Percentiles rank a stretch among this genome's conserved stretches.
These are phyloP conservation scores for Candida quercuum DNA, from an alignment of 805 yeast genomes.

Conservation along the genomic window DNA sequence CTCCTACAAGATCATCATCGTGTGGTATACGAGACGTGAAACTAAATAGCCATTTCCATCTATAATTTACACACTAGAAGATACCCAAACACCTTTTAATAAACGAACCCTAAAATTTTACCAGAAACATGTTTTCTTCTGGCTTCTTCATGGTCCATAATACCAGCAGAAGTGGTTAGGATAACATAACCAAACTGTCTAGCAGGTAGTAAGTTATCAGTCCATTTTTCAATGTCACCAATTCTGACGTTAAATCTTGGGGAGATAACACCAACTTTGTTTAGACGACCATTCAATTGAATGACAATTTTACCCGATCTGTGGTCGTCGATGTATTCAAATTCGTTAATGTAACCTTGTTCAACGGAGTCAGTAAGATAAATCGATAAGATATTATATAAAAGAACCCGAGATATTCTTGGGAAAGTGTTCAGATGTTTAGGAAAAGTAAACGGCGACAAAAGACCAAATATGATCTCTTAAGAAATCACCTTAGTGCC, in stretches of 20 bases:
- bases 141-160: constrained; percentile 99
- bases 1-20: no score
- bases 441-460: constrained; percentile 32
- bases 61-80: no score
- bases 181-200: constrained; percentile 98
- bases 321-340: constrained; percentile 98
- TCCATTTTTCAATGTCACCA: constrained; percentile 96
- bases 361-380: no score
- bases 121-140: constrained; percentile 99
- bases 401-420: no score
- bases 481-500: constrained; percentile 15
- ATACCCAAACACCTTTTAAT: no score
- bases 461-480: constrained; percentile 3
- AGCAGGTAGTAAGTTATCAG: constrained; percentile 96
- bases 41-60: no score
- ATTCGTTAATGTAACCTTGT: constrained; percentile 98
- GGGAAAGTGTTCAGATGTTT: constrained; percentile 20
- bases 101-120: constrained; percentile 96
- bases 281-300: constrained; percentile 95
- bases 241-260: constrained; percentile 98
- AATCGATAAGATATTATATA: no score
- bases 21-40: no score
- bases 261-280: constrained; percentile 98
- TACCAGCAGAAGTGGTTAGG: constrained; percentile 98
- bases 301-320: constrained; percentile 97